Evolutionary conservation across 129 eudicot species (phyloP), one percentile per base, ranked within the genome.

Genomic region (Artemisia argyi): DNA sequence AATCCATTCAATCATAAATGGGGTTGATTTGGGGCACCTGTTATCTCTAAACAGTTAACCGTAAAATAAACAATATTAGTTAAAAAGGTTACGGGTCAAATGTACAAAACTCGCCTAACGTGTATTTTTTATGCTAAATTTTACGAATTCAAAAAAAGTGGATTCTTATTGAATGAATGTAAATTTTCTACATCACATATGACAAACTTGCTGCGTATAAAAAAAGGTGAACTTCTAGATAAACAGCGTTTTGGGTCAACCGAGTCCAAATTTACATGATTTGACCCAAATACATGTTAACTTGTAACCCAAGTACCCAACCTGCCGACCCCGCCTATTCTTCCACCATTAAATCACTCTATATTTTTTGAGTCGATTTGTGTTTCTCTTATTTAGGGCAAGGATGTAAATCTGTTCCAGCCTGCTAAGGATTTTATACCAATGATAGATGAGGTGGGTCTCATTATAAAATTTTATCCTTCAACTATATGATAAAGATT

Each of bases 371-470:
- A 58, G 67, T 42, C 18, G 0, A 65, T 26, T 5, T 24, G 5
- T 32, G 15, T 53, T 74, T 66, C 61, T 53, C 14, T 48, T 64
- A 44, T 77, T 72, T 59, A 91, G 97, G 96, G 86, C 44, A 86
- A 86, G 78, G 92, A 82, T 47, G 90, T 74, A 16, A 86, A 73
- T 60, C 78, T 88, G 18, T 91, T 88, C 87, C 97, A 91, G 83
- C 96, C 97, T 47, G 97, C 97, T 60, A 82, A 83, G 42, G 96
- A 84, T 65, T 91, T 88, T 78, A 76, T 91, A 81, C 88, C 97
- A 7, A 82, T 88, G 90, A 88, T 91, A 39, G 79, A 82, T 13
- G 89, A 91, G 97, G 97, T 91, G 66, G 47, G 77, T 68, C 26
- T 20, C 18, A 62, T 10, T 44, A 13, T 74, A 47, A 47, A 44